Evolutionary conservation across 2,329 filamentous ascomycete genomes (phyloP).

Genomic region (Colletotrichum australisinense): DNA sequence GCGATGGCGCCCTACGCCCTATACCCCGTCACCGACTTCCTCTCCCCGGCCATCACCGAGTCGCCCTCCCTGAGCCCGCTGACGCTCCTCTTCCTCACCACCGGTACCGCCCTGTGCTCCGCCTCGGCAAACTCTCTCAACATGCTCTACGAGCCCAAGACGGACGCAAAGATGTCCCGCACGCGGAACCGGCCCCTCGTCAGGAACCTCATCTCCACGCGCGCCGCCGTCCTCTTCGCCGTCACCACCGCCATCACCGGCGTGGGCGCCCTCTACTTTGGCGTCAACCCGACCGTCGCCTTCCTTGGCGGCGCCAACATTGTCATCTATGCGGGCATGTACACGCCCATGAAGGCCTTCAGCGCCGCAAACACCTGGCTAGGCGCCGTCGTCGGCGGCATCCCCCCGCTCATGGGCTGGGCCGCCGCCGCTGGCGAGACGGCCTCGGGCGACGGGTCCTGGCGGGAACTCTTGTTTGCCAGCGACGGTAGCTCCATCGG

Average conservation of each 20-base stretch:
- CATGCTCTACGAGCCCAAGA: slow-evolving; percentile 93
- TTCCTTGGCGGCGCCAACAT: slow-evolving; percentile 89
- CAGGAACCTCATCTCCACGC: slow-evolving; percentile 78
- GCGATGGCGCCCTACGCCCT: slow-evolving; percentile 92
- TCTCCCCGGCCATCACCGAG: slow-evolving; percentile 72
- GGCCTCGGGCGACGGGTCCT: slow-evolving; percentile 79
- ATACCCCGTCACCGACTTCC: slow-evolving; percentile 90
- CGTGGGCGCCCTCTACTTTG: slow-evolving; percentile 81
- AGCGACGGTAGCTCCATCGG: slow-evolving; percentile 72
- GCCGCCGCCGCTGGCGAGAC: slow-evolving; percentile 91
- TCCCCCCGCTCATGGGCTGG: slow-evolving; percentile 98
- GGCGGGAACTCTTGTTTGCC: slow-evolving; percentile 81
- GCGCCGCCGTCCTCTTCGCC: slow-evolving; percentile 82
- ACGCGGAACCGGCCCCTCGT: slow-evolving; percentile 92
- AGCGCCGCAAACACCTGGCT: slow-evolving; percentile 94
- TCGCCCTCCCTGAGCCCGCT: slow-evolving; percentile 89
- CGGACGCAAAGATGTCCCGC: slow-evolving; percentile 93
- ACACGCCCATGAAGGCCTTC: slow-evolving; percentile 92
- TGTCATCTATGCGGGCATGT: slow-evolving; percentile 87
- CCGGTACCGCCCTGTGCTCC: slow-evolving; percentile 88
- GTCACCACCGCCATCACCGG: slow-evolving; percentile 77
- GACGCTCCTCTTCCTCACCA: slow-evolving; percentile 91
- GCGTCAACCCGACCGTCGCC: slow-evolving; percentile 94
- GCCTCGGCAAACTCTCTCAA: slow-evolving; percentile 94
- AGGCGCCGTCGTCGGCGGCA: slow-evolving; percentile 90